A percentile compares a stretch with the other conserved stretches of the same genome.
Evolutionary conservation across 164 flowering plant species (phyloP).

Genomic region (Dillenia turbinata): DNA sequence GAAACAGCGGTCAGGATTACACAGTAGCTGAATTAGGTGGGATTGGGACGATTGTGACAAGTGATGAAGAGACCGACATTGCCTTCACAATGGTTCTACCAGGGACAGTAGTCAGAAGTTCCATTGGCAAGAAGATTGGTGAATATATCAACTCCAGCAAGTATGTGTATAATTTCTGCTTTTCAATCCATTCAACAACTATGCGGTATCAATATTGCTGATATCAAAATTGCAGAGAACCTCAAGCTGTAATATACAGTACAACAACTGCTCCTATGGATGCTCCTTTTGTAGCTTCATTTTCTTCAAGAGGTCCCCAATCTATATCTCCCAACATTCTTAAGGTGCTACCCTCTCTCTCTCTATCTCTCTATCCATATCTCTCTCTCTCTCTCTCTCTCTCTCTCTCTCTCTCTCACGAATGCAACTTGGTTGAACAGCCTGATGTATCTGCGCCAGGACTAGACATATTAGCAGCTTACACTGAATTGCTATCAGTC

Average conservation of each 20-base stretch:
- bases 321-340: constrained; percentile 35
- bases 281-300: constrained; percentile 61
- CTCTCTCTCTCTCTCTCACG: neutral
- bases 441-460: constrained; percentile 85
- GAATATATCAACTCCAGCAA: constrained; percentile 55
- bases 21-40: constrained; percentile 28
- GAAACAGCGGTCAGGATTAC: constrained; percentile 27
- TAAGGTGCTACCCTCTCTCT: constrained; percentile 35
- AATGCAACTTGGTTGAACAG: constrained; percentile 24
- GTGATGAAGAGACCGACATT: constrained; percentile 13
- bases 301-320: constrained; percentile 80
- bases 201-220: neutral
- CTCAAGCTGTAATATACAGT: constrained; percentile 47
- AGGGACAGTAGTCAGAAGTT: constrained; percentile 15
- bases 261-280: constrained; percentile 14
- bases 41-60: constrained; percentile 32
- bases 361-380: neutral
- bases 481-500: constrained; percentile 24
- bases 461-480: constrained; percentile 64
- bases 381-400: neutral
- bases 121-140: constrained; percentile 22
- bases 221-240: constrained; percentile 28
- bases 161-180: constrained; percentile 19
- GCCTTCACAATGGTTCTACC: constrained; percentile 27
- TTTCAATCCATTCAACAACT: neutral